phyloP scores from a whole-genome alignment of 164 flowering plant species.

The Magnolia kwangsiensis region DNA sequence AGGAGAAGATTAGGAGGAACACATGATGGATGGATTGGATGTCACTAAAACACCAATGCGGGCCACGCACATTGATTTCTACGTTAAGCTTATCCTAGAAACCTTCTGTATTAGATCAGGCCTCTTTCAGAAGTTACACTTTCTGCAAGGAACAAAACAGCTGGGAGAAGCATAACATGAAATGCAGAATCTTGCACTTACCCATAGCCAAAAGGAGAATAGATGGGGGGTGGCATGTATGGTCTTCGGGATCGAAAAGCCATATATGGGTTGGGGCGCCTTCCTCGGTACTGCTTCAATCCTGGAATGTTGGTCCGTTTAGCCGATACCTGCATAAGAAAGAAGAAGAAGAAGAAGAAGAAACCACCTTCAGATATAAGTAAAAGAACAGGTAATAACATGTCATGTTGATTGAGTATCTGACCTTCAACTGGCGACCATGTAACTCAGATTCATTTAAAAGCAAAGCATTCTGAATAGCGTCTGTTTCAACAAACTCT shows the following conservation, averaged over 20 bases:
- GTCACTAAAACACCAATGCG: too few relatives aligned
- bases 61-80: too few relatives aligned
- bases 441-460: slow-evolving; percentile 79
- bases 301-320: slow-evolving; percentile 80
- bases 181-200: slow-evolving; percentile 18
- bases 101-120: too few relatives aligned
- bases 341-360: not conserved
- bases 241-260: slow-evolving; percentile 51
- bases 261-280: slow-evolving; percentile 45
- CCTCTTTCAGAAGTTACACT: too few relatives aligned
- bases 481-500: slow-evolving; percentile 77
- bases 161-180: not conserved
- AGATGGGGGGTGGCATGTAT: slow-evolving; percentile 37
- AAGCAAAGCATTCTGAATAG: slow-evolving; percentile 70
- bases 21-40: too few relatives aligned
- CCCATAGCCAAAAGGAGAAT: slow-evolving; percentile 60
- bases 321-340: slow-evolving; percentile 51
- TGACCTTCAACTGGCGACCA: slow-evolving; percentile 81
- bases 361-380: not conserved
- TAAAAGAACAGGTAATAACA: not conserved
- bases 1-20: too few relatives aligned
- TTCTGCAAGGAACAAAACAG: not conserved
- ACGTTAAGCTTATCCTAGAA: too few relatives aligned
- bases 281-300: slow-evolving; percentile 68
- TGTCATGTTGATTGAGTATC: not conserved